Conservation (phyloP, 768 basidiomycete species). For the Lentinula edodes region DNA sequence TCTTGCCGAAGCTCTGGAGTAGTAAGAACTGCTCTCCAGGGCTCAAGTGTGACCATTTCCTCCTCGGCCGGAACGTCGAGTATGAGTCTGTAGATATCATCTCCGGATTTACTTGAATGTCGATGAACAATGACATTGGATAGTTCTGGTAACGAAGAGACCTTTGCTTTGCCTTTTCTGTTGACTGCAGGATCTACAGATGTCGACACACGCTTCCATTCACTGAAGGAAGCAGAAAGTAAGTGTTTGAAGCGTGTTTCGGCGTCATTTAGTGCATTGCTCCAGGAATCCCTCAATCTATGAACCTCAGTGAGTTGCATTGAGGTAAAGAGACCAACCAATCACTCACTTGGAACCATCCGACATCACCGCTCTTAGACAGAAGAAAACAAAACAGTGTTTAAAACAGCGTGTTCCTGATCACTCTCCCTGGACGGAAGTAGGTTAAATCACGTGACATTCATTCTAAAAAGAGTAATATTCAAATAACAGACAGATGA, state of each 20-base stretch:
- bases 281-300: slow-evolving; percentile 83
- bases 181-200: slow-evolving; percentile 29
- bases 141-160: slow-evolving; percentile 49
- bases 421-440: no score
- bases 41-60: slow-evolving; percentile 59
- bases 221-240: slow-evolving; percentile 59
- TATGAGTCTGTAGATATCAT: slow-evolving; percentile 74
- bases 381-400: background rate
- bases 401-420: no score
- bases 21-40: slow-evolving; percentile 75
- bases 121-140: slow-evolving; percentile 77
- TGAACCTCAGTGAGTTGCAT: slow-evolving; percentile 1
- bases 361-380: slow-evolving; percentile 27
- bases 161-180: slow-evolving; percentile 60
- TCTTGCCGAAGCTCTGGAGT: slow-evolving; percentile 86
- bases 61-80: slow-evolving; percentile 71
- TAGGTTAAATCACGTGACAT: no score
- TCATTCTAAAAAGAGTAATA: no score
- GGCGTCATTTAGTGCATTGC: slow-evolving; percentile 65
- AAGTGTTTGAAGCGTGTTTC: slow-evolving; percentile 75
- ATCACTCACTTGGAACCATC: slow-evolving; percentile 53
- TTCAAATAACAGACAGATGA: no score
- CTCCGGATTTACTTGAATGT: slow-evolving; percentile 60
- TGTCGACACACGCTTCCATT: slow-evolving; percentile 78
- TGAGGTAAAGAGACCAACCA: slow-evolving; percentile 8